Conservation (phyloP, 371 early-diverging fungal genomes). For the Mortierella sp. region DNA sequence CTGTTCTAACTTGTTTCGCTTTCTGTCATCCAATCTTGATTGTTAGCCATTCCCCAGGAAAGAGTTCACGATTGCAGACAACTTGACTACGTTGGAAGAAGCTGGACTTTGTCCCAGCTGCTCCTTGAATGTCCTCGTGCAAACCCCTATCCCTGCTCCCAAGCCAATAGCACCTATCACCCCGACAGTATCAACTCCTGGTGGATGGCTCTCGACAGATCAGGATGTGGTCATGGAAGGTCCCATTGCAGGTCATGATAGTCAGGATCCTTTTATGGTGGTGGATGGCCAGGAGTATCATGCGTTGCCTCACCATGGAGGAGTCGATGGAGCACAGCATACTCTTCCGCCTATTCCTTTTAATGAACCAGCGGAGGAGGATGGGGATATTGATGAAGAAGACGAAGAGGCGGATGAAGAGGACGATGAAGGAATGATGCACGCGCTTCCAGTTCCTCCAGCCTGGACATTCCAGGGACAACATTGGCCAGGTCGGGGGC, state of each 20-base stretch:
- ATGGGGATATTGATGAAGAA: conserved; percentile 5
- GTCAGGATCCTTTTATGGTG: conserved; percentile 7
- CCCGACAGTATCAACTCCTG: conserved; percentile 12
- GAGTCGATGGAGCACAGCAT: too few relatives aligned
- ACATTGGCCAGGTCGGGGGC: conserved; percentile 19
- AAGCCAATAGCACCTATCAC: conserved; percentile 17
- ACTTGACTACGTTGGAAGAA: conserved; percentile 20
- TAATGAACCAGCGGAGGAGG: background rate
- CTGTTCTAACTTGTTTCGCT: background rate
- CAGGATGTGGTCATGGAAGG: conserved; percentile 25
- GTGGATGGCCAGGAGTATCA: background rate
- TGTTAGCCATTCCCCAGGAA: conserved; percentile 43
- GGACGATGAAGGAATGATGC: conserved; percentile 28
- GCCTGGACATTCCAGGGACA: conserved; percentile 19
- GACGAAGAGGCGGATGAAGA: conserved; percentile 5
- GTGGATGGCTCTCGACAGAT: conserved; percentile 22
- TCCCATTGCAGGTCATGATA: conserved; percentile 6
- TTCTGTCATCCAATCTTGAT: background rate
- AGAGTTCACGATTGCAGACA: conserved; percentile 32
- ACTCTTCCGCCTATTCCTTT: too few relatives aligned
- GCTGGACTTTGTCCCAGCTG: conserved; percentile 44
- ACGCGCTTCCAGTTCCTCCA: conserved; percentile 29
- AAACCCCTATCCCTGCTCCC: conserved; percentile 37
- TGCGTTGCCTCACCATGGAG: background rate
- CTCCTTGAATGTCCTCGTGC: conserved; percentile 45